phyloP scores from a whole-genome alignment of 257 asterid genomes.

The Penstemon eatonii region DNA sequence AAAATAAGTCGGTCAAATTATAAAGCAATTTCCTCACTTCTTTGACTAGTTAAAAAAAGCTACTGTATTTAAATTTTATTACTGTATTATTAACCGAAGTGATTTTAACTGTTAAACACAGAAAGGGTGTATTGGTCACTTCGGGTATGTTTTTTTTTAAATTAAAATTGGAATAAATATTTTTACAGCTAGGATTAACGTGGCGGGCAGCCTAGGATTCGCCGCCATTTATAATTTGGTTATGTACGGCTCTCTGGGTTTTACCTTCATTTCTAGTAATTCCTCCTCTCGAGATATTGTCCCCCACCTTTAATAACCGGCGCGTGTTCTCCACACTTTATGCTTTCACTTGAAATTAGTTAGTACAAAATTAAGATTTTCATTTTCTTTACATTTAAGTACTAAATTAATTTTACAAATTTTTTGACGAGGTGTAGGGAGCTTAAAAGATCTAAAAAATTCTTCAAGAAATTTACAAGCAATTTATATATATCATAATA shows the following conservation, averaged over 20 bases:
- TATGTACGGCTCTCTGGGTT: conserved; percentile 56
- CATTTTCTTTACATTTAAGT: no score
- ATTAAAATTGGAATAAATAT: neutral
- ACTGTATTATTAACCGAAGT: conserved; percentile 2
- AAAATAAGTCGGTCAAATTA: conserved; percentile 48
- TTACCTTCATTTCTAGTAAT: conserved; percentile 47
- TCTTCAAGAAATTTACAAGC: no score
- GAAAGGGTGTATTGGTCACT: neutral
- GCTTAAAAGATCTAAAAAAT: no score
- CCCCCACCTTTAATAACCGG: conserved; percentile 21
- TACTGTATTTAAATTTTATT: neutral
- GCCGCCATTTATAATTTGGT: conserved; percentile 55
- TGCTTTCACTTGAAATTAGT: no score
- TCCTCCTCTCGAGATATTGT: conserved; percentile 40
- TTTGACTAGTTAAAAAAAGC: conserved; percentile 43
- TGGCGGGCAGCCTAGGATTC: conserved; percentile 68
- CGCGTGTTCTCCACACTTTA: neutral
- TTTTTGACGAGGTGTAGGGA: no score
- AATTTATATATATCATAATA: no score
- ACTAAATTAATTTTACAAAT: no score
- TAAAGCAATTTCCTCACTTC: conserved; percentile 30
- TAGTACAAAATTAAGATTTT: no score
- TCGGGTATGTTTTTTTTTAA: neutral
- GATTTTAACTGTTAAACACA: conserved; percentile 26
- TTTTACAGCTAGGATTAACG: conserved; percentile 69